Percentiles rank a stretch among this genome's conserved stretches.
phyloP scores from a whole-genome alignment of 2,329 filamentous ascomycete genomes.

The Penicillium fuscoglaucum region DNA sequence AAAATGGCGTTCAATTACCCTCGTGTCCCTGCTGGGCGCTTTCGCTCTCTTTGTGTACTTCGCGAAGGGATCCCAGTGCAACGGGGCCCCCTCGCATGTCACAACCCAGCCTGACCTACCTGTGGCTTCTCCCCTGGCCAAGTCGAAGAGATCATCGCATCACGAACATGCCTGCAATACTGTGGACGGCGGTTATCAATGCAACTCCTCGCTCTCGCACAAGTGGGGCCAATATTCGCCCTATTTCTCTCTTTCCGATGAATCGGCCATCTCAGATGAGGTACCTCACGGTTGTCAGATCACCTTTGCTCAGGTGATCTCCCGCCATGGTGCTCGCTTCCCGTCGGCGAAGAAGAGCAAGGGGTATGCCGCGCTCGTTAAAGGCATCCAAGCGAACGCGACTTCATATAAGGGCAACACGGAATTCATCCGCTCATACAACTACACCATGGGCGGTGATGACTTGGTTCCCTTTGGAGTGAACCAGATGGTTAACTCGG shows the following conservation, averaged over 20 bases:
- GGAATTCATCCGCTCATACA: constrained; percentile 69
- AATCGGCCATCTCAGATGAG: constrained; percentile 61
- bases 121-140: neutral
- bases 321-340: constrained; percentile 80
- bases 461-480: constrained; percentile 68
- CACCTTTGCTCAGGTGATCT: constrained; percentile 78
- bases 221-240: constrained; percentile 88
- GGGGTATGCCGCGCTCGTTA: constrained; percentile 64
- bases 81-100: constrained; percentile 4
- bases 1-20: constrained; percentile 5
- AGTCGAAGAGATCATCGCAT: neutral
- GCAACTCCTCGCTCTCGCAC: constrained; percentile 61
- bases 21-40: constrained; percentile 9
- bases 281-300: constrained; percentile 69
- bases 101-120: constrained; percentile 1
- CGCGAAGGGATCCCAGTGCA: constrained; percentile 8
- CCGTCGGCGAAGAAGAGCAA: constrained; percentile 69
- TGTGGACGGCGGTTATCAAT: constrained; percentile 61
- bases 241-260: constrained; percentile 66
- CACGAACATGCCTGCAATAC: constrained; percentile 50
- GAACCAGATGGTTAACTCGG: constrained; percentile 71
- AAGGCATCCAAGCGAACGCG: constrained; percentile 62
- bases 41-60: constrained; percentile 10
- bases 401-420: constrained; percentile 62
- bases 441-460: constrained; percentile 69